These are phyloP conservation scores for Crataegus laevigata DNA, from an alignment of 306 rosid species.

Conservation along the genomic window DNA sequence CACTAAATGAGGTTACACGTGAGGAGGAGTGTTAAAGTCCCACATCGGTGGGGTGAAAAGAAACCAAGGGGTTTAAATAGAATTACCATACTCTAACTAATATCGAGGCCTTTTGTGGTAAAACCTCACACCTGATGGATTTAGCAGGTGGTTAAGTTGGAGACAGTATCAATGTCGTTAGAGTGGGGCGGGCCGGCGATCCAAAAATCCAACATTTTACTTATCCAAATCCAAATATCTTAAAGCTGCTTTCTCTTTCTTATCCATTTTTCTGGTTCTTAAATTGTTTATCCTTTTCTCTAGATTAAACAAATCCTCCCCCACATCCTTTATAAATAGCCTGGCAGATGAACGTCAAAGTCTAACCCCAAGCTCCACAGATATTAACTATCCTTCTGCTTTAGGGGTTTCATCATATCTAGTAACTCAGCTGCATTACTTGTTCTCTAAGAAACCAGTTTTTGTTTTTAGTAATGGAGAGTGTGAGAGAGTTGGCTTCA, in stretches of 20 bases:
- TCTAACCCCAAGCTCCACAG: constrained; percentile 24
- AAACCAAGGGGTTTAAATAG: too few relatives aligned
- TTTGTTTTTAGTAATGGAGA: constrained; percentile 45
- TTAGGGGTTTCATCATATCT: neutral
- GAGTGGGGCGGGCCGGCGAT: too few relatives aligned
- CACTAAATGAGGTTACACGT: too few relatives aligned
- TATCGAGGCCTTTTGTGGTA: too few relatives aligned
- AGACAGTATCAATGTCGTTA: too few relatives aligned
- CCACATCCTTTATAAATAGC: constrained; percentile 62
- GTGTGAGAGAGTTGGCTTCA: constrained; percentile 74
- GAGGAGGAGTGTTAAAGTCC: too few relatives aligned
- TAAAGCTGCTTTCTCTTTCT: constrained; percentile 40
- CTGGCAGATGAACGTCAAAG: constrained; percentile 28
- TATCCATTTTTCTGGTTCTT: constrained; percentile 37
- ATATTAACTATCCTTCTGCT: neutral
- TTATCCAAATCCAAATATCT: constrained; percentile 87
- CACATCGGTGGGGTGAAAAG: too few relatives aligned
- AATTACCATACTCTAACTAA: too few relatives aligned
- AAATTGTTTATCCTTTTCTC: constrained; percentile 6
- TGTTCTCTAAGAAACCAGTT: neutral
- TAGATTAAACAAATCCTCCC: constrained; percentile 8
- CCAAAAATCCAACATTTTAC: too few relatives aligned
- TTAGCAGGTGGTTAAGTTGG: too few relatives aligned
- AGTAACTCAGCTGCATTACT: neutral
- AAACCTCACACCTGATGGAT: too few relatives aligned